phyloP scores from a whole-genome alignment of 305 asterid genomes.

The Salvia sclarea region DNA sequence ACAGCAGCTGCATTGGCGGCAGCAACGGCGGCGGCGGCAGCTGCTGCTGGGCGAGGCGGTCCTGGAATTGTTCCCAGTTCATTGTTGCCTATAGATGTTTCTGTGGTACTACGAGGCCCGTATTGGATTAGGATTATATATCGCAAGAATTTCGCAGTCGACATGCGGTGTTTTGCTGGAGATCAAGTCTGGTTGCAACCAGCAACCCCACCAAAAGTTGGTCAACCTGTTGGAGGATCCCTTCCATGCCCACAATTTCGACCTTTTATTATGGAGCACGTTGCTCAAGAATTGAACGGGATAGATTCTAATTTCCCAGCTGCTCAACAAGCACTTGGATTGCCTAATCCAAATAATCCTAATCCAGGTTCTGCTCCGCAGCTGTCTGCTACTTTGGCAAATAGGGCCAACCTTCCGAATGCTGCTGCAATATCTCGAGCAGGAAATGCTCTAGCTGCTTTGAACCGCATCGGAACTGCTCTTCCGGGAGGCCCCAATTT shows the following conservation, averaged over 20 bases:
- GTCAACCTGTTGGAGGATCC: conserved; percentile 88
- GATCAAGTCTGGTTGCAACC: conserved; percentile 99
- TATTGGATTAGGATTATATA: conserved; percentile 97
- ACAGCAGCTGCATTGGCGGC: conserved; percentile 78
- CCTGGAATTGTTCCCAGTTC: conserved; percentile 99
- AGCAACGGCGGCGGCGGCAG: conserved; percentile 71
- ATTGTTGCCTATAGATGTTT: conserved; percentile 94
- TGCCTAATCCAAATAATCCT: conserved; percentile 56
- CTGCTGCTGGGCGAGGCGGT: conserved; percentile 93
- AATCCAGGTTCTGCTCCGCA: conserved; percentile 58
- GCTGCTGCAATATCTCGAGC: conserved; percentile 63
- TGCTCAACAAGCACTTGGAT: conserved; percentile 75
- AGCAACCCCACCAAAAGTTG: conserved; percentile 98
- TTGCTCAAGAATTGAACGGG: conserved; percentile 97
- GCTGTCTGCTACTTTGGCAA: conserved; percentile 59
- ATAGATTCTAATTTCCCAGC: conserved; percentile 81
- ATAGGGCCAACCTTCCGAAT: conserved; percentile 58
- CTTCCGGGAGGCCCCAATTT: conserved; percentile 63
- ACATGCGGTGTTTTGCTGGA: conserved; percentile 99
- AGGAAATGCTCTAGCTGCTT: conserved; percentile 63
- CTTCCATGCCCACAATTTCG: conserved; percentile 99
- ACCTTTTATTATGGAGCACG: conserved; percentile 99
- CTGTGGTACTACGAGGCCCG: conserved; percentile 98
- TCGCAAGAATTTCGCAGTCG: conserved; percentile 94
- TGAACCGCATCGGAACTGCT: conserved; percentile 74